Base-by-base conservation (phyloP, 345 rosid genomes). In the Citropsis articulata region DNA sequence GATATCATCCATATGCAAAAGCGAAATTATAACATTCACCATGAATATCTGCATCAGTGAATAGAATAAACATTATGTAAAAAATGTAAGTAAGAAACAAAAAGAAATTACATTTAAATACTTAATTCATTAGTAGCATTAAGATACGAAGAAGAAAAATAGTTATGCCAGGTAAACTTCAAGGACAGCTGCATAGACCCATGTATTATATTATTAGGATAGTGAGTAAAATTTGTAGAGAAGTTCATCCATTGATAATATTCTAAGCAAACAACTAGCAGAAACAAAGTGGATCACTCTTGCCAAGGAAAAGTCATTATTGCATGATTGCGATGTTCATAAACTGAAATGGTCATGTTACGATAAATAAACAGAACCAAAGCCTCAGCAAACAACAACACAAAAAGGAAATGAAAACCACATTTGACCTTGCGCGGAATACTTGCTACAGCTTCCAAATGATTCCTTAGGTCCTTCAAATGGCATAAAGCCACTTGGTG, bases 21-120 rank as follows among this genome's bases (percentile, higher is more conserved):
- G 94, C 3, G 98, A 92, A 87, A 93, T 86, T 73, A 93, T 86
- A 73, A 92, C 84, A 87, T 93, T 95, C 86, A 93, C 92, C 97
- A 91, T 89, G 90, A 89, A 78, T 86, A 93, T 90, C 99, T 95
- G 97, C 92, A 93, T 81, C 68, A 78, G 79, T 66, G 75, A 83
- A 65, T 64, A 78, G 76, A 60, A 83, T 70, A 38, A 81, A 67
- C 38, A 82, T 82, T 56, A 82, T 40, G 63, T 69, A 81, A 55
- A 35, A 60, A 81, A 68, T 10, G 71, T 74, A 78, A 68, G 30
- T 63, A 65, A 36, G 7, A 19, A 80, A 53, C 14, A 67, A 2
- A 35, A 70, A 0, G 22, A 59, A 18, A 57, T 28, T 38, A 72
- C 77, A 63, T 45, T 72, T 9, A 59, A n/a, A 75, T 10, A 73